These are phyloP conservation scores for Sophora flavescens DNA, from an alignment of 306 rosid species.

Conservation along the genomic window DNA sequence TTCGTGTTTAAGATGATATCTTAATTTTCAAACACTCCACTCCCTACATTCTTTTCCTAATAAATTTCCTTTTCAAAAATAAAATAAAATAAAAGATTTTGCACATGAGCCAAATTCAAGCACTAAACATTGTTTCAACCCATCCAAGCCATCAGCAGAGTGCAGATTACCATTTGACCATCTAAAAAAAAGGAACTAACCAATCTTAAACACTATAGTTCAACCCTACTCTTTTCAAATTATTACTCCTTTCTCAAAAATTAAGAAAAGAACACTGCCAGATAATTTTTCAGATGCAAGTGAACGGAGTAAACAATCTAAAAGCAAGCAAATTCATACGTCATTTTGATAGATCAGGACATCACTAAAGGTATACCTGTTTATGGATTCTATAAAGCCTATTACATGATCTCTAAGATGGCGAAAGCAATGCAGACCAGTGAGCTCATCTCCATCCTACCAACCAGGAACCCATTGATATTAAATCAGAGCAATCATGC, in stretches of 20 bases:
- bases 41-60: background rate
- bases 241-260: constrained; percentile 12
- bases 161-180: constrained; percentile 19
- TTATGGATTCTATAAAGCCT: constrained; percentile 88
- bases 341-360: constrained; percentile 34
- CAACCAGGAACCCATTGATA: constrained; percentile 41
- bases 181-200: background rate
- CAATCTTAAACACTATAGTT: constrained; percentile 1
- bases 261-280: constrained; percentile 19
- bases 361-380: constrained; percentile 66
- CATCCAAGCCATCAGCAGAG: constrained; percentile 15
- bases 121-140: constrained; percentile 18
- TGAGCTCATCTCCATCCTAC: constrained; percentile 96
- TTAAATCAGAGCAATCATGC: background rate
- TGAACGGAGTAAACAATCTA: constrained; percentile 16
- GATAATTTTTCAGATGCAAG: constrained; percentile 38
- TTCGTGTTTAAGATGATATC: background rate
- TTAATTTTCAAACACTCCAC: background rate
- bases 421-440: constrained; percentile 97
- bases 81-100: background rate
- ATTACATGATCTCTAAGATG: constrained; percentile 93
- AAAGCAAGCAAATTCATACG: constrained; percentile 25
- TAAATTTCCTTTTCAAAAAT: background rate
- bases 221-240: constrained; percentile 10
- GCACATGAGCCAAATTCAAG: background rate